These are phyloP conservation scores for Cystoderma amianthinum DNA, from an alignment of 768 basidiomycete species.

Conservation along the genomic window DNA sequence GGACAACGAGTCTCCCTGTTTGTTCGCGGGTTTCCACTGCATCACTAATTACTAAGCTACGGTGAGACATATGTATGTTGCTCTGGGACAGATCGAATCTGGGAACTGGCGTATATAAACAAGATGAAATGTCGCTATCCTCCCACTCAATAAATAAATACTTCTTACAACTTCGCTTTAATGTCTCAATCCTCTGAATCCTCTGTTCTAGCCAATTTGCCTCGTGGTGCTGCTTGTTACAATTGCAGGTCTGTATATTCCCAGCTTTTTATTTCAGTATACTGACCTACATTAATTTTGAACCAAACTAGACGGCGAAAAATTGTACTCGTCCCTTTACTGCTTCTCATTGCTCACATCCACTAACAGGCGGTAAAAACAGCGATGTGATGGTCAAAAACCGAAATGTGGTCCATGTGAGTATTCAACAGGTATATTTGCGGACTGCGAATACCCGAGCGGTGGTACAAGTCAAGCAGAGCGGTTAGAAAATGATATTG, in stretches of 20 bases:
- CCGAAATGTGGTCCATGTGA: conserved; percentile 47
- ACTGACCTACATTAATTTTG: neutral
- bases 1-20: too few species aligned
- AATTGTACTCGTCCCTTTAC: conserved; percentile 25
- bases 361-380: neutral
- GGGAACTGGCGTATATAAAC: too few species aligned
- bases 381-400: conserved; percentile 49
- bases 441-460: conserved; percentile 53
- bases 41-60: too few species aligned
- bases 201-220: conserved; percentile 20
- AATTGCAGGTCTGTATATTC: conserved; percentile 37
- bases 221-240: conserved; percentile 43
- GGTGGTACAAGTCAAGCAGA: conserved; percentile 35
- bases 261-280: neutral
- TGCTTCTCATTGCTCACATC: neutral
- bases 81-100: too few species aligned
- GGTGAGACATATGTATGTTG: too few species aligned
- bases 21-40: too few species aligned
- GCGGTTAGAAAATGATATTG: conserved; percentile 38
- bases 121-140: too few species aligned
- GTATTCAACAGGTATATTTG: conserved; percentile 25
- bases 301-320: conserved; percentile 35
- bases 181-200: too few species aligned
- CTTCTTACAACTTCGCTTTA: too few species aligned
- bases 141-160: too few species aligned